Conservation (phyloP, 257 asterid genomes). For the Nicotiana attenuata region DNA sequence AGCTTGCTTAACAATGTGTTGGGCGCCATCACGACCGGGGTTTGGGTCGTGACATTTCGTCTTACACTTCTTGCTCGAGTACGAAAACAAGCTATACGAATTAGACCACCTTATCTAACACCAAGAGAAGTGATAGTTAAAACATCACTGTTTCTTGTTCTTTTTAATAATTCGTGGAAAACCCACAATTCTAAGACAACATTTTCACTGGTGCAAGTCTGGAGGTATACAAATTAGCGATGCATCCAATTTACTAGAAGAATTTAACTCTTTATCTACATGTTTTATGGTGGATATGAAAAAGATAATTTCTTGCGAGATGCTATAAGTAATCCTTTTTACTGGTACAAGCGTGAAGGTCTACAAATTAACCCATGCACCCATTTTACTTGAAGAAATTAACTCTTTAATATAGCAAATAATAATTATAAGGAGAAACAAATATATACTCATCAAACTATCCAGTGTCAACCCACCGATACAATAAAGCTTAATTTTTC, state of each 20-base stretch:
- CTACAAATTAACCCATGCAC: not conserved
- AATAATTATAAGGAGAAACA: not conserved
- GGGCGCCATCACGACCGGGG: too few species aligned
- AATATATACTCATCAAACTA: not conserved
- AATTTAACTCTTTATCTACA: not conserved
- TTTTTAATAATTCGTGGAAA: too few species aligned
- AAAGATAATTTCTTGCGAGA: not conserved
- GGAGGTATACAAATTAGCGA: not conserved
- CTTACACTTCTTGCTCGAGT: too few species aligned
- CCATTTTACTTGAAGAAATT: not conserved
- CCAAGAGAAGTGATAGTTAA: too few species aligned
- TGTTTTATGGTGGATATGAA: not conserved
- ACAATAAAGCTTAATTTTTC: not conserved
- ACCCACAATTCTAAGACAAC: too few species aligned
- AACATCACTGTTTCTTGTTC: too few species aligned
- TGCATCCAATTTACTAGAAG: not conserved
- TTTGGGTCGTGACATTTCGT: too few species aligned
- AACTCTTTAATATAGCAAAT: not conserved
- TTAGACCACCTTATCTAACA: too few species aligned
- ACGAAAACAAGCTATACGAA: too few species aligned
- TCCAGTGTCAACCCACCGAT: not conserved
- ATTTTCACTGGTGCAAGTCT: not conserved
- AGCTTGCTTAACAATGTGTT: too few species aligned
- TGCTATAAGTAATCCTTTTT: not conserved
- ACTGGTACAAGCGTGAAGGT: too few species aligned